phyloP scores from a whole-genome alignment of 208 protist genomes.

The Trypanosomatidae sp. region DNA sequence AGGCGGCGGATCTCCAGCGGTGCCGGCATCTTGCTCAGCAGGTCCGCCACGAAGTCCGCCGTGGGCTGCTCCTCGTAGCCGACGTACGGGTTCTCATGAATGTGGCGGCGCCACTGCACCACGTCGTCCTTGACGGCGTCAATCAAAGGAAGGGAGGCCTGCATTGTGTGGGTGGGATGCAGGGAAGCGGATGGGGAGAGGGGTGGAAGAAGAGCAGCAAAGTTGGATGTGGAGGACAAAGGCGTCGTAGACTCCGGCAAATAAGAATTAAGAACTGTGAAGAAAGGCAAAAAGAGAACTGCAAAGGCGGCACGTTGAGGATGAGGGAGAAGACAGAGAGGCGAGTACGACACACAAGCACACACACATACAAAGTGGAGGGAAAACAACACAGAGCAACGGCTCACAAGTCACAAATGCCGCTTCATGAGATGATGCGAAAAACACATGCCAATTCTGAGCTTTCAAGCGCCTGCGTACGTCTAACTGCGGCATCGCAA shows the following conservation, averaged over 20 bases:
- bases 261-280: not conserved
- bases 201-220: not conserved
- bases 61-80: slow-evolving; percentile 68
- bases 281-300: not conserved
- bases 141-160: slow-evolving; percentile 9
- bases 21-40: slow-evolving; percentile 48
- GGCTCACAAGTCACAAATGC: too few species aligned
- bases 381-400: too few species aligned
- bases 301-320: too few species aligned
- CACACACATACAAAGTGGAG: too few species aligned
- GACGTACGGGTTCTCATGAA: slow-evolving; percentile 64
- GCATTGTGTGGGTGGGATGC: too few species aligned
- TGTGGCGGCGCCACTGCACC: slow-evolving; percentile 77
- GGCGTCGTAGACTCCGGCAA: not conserved
- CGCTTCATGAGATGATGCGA: too few species aligned
- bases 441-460: too few species aligned
- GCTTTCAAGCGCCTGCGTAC: too few species aligned
- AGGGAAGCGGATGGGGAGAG: not conserved
- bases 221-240: not conserved
- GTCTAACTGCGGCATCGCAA: too few species aligned
- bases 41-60: slow-evolving; percentile 63
- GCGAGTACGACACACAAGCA: too few species aligned
- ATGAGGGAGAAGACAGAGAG: too few species aligned
- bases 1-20: slow-evolving; percentile 55
- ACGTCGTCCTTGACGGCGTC: slow-evolving; percentile 48